Conservation (phyloP, 352 stramenopile species). For the Globisporangium carolinianum region DNA sequence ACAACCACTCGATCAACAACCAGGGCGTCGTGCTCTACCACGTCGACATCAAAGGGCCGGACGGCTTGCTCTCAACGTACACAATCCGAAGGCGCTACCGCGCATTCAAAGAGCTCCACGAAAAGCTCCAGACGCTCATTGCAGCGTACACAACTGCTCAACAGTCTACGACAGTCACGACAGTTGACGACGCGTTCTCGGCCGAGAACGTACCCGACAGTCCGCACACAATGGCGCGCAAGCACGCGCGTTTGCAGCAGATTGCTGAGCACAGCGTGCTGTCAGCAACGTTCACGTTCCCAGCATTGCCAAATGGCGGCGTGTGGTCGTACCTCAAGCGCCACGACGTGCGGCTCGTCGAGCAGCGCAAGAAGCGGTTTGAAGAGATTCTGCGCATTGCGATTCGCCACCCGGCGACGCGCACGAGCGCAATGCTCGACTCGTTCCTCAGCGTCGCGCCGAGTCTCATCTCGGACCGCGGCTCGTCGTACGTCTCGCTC, state of each 20-base stretch:
- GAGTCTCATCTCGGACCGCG: slow-evolving; percentile 34
- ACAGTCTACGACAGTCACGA: not conserved
- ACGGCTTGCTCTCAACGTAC: slow-evolving; percentile 75
- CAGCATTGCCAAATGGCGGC: slow-evolving; percentile 53
- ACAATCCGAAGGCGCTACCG: slow-evolving; percentile 78
- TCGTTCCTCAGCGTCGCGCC: slow-evolving; percentile 71
- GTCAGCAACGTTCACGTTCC: slow-evolving; percentile 29
- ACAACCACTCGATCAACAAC: slow-evolving; percentile 45
- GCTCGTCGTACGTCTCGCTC: slow-evolving; percentile 45
- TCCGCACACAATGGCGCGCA: slow-evolving; percentile 19
- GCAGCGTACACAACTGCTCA: slow-evolving; percentile 17
- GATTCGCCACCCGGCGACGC: slow-evolving; percentile 69
- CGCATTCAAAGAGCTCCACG: slow-evolving; percentile 76
- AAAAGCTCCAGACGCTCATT: slow-evolving; percentile 53
- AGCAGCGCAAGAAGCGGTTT: slow-evolving; percentile 76
- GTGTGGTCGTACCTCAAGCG: slow-evolving; percentile 82
- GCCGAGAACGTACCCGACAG: slow-evolving; percentile 17
- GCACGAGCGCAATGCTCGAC: slow-evolving; percentile 52
- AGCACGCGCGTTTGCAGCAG: slow-evolving; percentile 18
- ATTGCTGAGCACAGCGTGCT: slow-evolving; percentile 22
- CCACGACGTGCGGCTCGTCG: slow-evolving; percentile 68
- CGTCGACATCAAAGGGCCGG: slow-evolving; percentile 76
- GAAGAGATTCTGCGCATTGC: slow-evolving; percentile 77
- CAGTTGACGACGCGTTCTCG: slow-evolving; percentile 12
- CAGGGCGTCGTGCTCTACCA: slow-evolving; percentile 80